Evolutionary conservation across 345 rosid genomes (phyloP).

Genomic region (Streptanthus diversifolius): DNA sequence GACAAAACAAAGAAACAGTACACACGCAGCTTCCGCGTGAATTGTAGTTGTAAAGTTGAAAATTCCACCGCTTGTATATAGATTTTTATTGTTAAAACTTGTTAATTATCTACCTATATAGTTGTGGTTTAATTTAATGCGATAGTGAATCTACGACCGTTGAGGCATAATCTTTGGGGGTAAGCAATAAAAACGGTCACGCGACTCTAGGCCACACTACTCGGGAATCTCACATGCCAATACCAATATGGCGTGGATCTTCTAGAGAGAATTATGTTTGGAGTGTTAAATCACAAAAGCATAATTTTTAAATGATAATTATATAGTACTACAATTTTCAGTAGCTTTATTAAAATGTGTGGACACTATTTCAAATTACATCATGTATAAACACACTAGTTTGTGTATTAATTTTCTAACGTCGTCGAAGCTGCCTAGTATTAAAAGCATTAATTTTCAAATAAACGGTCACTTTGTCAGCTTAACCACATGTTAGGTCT

Average conservation of each 20-base stretch:
- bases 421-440: constrained; percentile 30
- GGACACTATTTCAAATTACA: neutral
- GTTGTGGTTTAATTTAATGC: constrained; percentile 28
- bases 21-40: constrained; percentile 29
- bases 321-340: neutral
- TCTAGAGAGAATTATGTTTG: constrained; percentile 17
- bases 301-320: neutral
- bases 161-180: constrained; percentile 32
- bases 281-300: constrained; percentile 6
- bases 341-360: neutral
- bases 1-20: neutral
- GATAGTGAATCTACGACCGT: constrained; percentile 29
- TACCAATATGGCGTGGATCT: constrained; percentile 25
- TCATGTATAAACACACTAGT: constrained; percentile 1
- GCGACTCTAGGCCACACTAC: constrained; percentile 35
- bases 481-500: constrained; percentile 33
- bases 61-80: constrained; percentile 20
- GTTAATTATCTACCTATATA: neutral
- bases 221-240: constrained; percentile 35
- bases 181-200: constrained; percentile 37
- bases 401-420: neutral
- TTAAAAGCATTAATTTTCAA: constrained; percentile 16
- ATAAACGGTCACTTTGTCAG: constrained; percentile 36
- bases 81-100: neutral
- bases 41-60: constrained; percentile 30